Percentiles rank a stretch among this genome's conserved stretches.
phyloP scores from a whole-genome alignment of 2,329 filamentous ascomycete genomes.

The Penicillium digitatum region DNA sequence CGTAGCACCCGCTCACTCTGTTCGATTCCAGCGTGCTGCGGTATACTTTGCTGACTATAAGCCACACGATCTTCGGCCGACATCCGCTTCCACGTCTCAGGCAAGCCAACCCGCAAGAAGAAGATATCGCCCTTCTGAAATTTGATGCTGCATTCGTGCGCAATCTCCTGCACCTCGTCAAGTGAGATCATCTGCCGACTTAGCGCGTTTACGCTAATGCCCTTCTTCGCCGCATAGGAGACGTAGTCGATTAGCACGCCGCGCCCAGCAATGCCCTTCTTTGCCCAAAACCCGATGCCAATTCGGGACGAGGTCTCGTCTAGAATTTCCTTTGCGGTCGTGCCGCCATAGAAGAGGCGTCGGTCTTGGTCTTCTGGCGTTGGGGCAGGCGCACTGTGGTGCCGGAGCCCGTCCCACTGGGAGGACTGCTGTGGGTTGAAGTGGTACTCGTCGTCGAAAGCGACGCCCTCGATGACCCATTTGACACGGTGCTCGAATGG shows the following conservation, averaged over 20 bases:
- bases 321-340: conserved; percentile 35
- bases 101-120: conserved; percentile 38
- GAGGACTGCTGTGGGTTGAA: conserved; percentile 53
- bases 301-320: conserved; percentile 33
- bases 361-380: conserved; percentile 29
- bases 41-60: conserved; percentile 31
- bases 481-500: conserved; percentile 54
- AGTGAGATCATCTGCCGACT: conserved; percentile 33
- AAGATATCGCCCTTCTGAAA: conserved; percentile 40
- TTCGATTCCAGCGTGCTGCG: conserved; percentile 37
- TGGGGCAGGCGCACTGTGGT: conserved; percentile 47
- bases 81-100: conserved; percentile 35
- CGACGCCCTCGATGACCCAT: conserved; percentile 42
- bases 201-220: conserved; percentile 32
- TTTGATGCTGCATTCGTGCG: conserved; percentile 33
- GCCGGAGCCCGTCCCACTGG: conserved; percentile 54
- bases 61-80: conserved; percentile 22
- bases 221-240: conserved; percentile 34
- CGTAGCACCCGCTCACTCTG: conserved; percentile 45
- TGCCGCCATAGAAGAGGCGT: conserved; percentile 38
- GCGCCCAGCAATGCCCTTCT: conserved; percentile 39
- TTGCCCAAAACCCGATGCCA: conserved; percentile 39
- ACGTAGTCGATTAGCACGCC: conserved; percentile 42
- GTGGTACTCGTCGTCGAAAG: conserved; percentile 50
- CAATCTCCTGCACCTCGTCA: conserved; percentile 36